Evolutionary conservation across 2,329 filamentous ascomycete species (phyloP).

Genomic region (Lanzia echinophila): DNA sequence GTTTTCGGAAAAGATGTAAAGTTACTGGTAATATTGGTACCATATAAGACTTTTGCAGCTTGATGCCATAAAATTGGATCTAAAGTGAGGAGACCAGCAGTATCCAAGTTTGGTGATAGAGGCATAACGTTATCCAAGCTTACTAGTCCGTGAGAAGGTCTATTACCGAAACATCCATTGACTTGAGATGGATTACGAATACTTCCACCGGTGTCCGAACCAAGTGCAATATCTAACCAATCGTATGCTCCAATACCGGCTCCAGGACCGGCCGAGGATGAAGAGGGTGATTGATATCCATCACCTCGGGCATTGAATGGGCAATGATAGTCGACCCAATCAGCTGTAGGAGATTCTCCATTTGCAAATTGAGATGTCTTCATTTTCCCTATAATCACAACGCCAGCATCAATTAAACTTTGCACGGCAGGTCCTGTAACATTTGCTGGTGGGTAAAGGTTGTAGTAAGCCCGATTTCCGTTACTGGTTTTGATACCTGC

Average conservation of each 20-base stretch:
- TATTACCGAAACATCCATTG: slow-evolving; percentile 44
- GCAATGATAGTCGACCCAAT: slow-evolving; percentile 39
- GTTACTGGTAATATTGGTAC: slow-evolving; percentile 39
- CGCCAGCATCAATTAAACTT: slow-evolving; percentile 52
- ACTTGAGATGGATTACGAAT: slow-evolving; percentile 42
- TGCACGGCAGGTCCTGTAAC: slow-evolving; percentile 46
- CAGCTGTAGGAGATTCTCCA: slow-evolving; percentile 38
- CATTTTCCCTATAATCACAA: slow-evolving; percentile 47
- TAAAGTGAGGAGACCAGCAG: slow-evolving; percentile 40
- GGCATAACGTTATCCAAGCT: slow-evolving; percentile 43
- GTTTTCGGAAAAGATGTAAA: slow-evolving; percentile 35
- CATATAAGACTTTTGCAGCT: slow-evolving; percentile 40
- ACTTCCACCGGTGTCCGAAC: slow-evolving; percentile 42
- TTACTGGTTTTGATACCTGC: slow-evolving; percentile 49
- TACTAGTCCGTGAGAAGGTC: slow-evolving; percentile 40
- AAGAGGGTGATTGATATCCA: slow-evolving; percentile 40
- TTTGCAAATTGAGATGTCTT: slow-evolving; percentile 43
- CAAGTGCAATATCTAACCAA: slow-evolving; percentile 45
- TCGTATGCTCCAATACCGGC: slow-evolving; percentile 39
- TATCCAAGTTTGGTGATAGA: slow-evolving; percentile 41
- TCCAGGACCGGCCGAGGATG: slow-evolving; percentile 41
- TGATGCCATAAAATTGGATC: slow-evolving; percentile 38
- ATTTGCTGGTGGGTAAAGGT: slow-evolving; percentile 41
- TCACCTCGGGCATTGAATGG: slow-evolving; percentile 41
- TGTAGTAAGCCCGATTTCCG: slow-evolving; percentile 52